A percentile compares a stretch with the other conserved stretches of the same genome.
Conservation (phyloP, 176 grass and related monocot species). For the Oryza punctata region DNA sequence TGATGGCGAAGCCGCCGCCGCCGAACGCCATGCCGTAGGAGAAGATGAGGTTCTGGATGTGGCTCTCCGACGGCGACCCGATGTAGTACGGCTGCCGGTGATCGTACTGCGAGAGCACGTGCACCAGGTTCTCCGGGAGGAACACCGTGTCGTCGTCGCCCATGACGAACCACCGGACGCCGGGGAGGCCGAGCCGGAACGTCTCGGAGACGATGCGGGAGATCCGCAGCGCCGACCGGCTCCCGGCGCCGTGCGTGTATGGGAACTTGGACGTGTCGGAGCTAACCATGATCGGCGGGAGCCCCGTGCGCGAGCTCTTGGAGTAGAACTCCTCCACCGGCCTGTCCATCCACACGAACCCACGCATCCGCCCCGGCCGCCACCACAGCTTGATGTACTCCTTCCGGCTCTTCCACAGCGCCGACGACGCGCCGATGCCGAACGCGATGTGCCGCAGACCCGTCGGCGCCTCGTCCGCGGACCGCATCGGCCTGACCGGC, state of each 20-base stretch:
- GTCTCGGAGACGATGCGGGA: slow-evolving; percentile 92
- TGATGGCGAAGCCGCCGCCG: slow-evolving; percentile 96
- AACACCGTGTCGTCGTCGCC: slow-evolving; percentile 99
- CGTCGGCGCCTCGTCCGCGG: slow-evolving; percentile 52
- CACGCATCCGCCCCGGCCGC: slow-evolving; percentile 82
- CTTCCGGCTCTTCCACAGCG: slow-evolving; percentile 79
- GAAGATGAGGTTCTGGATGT: slow-evolving; percentile 95
- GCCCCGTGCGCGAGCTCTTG: slow-evolving; percentile 50
- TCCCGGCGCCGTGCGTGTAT: slow-evolving; percentile 84
- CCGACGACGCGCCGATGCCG: slow-evolving; percentile 82
- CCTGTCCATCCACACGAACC: slow-evolving; percentile 92
- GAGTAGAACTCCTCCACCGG: slow-evolving; percentile 79
- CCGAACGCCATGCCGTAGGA: slow-evolving; percentile 98
- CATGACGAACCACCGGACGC: slow-evolving; percentile 94
- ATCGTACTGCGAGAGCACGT: slow-evolving; percentile 77
- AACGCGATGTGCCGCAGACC: slow-evolving; percentile 87
- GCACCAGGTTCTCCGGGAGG: slow-evolving; percentile 89
- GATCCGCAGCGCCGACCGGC: slow-evolving; percentile 83
- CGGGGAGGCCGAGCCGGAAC: slow-evolving; percentile 61
- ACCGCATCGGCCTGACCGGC: neutral
- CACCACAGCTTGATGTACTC: slow-evolving; percentile 97
- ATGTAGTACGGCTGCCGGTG: slow-evolving; percentile 91
- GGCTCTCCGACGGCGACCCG: slow-evolving; percentile 87
- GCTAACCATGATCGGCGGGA: slow-evolving; percentile 68
- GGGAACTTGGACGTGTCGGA: slow-evolving; percentile 81